Base-by-base conservation (phyloP, 2,329 filamentous ascomycete genomes). In the Alternaria ethzedia region DNA sequence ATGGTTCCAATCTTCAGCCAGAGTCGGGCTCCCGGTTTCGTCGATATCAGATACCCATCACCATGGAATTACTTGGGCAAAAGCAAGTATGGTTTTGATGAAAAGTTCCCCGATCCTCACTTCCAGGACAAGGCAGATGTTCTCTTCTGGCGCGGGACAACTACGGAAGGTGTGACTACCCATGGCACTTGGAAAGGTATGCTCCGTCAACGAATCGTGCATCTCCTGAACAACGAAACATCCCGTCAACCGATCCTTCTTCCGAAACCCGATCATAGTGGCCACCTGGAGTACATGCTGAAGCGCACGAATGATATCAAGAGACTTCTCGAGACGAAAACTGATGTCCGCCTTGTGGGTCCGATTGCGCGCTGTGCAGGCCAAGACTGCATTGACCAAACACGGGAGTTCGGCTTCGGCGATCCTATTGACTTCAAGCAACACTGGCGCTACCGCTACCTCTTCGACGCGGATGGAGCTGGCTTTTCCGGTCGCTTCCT, bases 1-100 rank as follows among this genome's bases (percentile, higher is more conserved):
- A 83, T 96, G 5, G 80, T 91, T 3, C 93, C 93, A 0, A 82
- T 96, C 11, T 96, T 96, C 79, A 91, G 91, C 65, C 86, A 91
- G 61, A 90, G 88, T 52, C 93, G 93, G 70, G 88, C 90, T 2
- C 84, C 87, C 47, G 89, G 89, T 5, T 95, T 92, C 80, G 88
- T 86, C 66, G 93, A 96, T 75, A 92, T 96, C 32, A 79, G 94
- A 21, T 90, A 94, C 56, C 92, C 93, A 0, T 83, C 85, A 70
- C 78, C 86, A 0, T 88, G 86, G 86, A 88, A 88, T 69, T 89
- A 89, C 67, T 78, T 87, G 63, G 85, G 87, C 63, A 88, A 88
- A 73, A 83, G 83, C 12, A 80, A 80, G 64, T 87, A 87, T 54
- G 73, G 80, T 0, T 85, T 86, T 25, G 83, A 85, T 2, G 80